Base-by-base conservation (phyloP, 768 basidiomycete species). In the Podaxis carcinomalis region DNA sequence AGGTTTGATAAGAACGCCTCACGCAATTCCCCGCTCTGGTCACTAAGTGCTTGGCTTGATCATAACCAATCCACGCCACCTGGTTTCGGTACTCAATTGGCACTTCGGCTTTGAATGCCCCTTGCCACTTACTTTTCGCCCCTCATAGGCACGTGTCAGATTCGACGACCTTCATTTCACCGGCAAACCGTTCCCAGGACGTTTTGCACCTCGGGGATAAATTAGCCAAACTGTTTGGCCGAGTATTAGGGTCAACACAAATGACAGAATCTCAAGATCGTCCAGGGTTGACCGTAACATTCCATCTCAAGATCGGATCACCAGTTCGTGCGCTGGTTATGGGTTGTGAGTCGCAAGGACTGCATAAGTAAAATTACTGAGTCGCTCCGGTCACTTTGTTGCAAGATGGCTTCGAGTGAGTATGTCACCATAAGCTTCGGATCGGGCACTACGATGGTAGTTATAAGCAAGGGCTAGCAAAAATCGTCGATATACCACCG, bases 301-400 rank as follows among this genome's bases (percentile, higher is more conserved):
- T 25, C 19, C 52, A 54, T 47, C 52, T 49, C 42, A 40, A 54
- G 59, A 61, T 61, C 52, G 59, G 53, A 61, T 61, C 59, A 61
- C 14, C 37, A 25, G 7, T 14, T 35, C 27, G 32, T 28, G 28
- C 28, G 19, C 9, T 51, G 32, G 16, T 25, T 25, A 9, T 32
- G 32, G 32, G 32, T 32, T 9, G 51, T 54, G 32, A 54, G 51
- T 60, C 40, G 35, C 44, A 58, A 57, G 7, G 39, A 36, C 57
- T 53, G 51, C 42, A 13, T 46, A 46, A 25, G 53, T 39, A 32
- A 57, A 32, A 2, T 16, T 36, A 36, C 51, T 53, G 51, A 53
- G 36, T 14, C 52, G 25, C 46, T 37, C 52, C 52, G 52, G 44
- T 35, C 25, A 54, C 39, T 47, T 37, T 2, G 28, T 44, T 44